Evolutionary conservation across 495 filamentous ascomycete genomes (phyloP).

Genomic region (Penicillium tannophilum): DNA sequence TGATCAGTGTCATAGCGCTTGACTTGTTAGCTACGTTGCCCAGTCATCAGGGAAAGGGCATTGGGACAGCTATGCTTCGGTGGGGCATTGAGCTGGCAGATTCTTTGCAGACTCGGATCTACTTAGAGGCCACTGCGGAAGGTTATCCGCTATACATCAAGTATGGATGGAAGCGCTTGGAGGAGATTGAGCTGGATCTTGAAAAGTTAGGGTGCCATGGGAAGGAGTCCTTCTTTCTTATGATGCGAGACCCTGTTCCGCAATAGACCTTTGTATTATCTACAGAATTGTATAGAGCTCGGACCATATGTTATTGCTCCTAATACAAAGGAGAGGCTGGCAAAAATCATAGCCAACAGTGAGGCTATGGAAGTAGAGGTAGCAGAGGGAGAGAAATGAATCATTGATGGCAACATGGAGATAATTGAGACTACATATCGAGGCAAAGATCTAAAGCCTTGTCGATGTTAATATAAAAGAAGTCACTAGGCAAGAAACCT

Average conservation of each 20-base stretch:
- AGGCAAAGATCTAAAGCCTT: too few species aligned
- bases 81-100: constrained; percentile 56
- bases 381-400: too few species aligned
- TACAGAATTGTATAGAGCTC: too few species aligned
- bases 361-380: too few species aligned
- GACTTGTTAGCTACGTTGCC: constrained; percentile 51
- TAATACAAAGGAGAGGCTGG: too few species aligned
- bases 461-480: too few species aligned
- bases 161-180: constrained; percentile 51
- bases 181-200: constrained; percentile 38
- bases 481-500: too few species aligned
- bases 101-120: constrained; percentile 44
- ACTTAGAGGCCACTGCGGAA: constrained; percentile 55
- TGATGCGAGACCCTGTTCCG: constrained; percentile 29
- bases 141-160: constrained; percentile 57
- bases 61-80: constrained; percentile 47
- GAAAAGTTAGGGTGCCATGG: constrained; percentile 26
- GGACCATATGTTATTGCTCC: too few species aligned
- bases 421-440: too few species aligned
- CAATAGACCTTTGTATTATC: background rate
- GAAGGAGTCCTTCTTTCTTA: constrained; percentile 18
- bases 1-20: constrained; percentile 24
- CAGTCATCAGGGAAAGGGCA: constrained; percentile 51
- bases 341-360: too few species aligned
- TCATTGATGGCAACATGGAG: too few species aligned